phyloP scores from a whole-genome alignment of 768 basidiomycete species.

The Tulasnella sp. region DNA sequence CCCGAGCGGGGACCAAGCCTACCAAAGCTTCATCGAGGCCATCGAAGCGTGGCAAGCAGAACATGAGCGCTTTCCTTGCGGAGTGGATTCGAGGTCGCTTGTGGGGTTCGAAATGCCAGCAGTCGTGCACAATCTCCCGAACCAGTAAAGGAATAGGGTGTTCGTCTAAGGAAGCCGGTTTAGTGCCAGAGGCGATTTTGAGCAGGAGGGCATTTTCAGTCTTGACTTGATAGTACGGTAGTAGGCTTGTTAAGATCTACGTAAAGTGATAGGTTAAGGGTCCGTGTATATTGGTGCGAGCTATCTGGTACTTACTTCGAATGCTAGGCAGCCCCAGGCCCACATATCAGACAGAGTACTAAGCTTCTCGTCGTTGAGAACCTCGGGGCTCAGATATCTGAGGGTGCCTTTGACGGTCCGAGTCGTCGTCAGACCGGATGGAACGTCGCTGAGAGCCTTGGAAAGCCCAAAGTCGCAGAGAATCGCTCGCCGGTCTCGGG shows the following conservation, averaged over 20 bases:
- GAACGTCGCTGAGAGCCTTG: background rate
- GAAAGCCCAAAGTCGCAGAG: constrained; percentile 8
- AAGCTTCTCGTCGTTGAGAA: background rate
- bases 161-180: background rate
- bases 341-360: background rate
- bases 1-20: background rate
- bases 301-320: background rate
- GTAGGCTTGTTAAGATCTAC: background rate
- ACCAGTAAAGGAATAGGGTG: background rate
- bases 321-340: background rate
- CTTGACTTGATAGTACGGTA: background rate
- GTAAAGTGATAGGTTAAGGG: background rate
- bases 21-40: background rate
- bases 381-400: background rate
- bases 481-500: background rate
- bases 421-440: background rate
- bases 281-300: too few relatives aligned
- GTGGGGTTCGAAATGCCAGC: background rate
- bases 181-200: background rate
- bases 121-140: background rate
- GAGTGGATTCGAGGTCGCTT: background rate
- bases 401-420: background rate
- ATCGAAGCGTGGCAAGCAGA: background rate
- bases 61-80: background rate
- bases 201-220: background rate